phyloP scores from a whole-genome alignment of 1,139 yeast species.

The Meyerozyma sp. region DNA sequence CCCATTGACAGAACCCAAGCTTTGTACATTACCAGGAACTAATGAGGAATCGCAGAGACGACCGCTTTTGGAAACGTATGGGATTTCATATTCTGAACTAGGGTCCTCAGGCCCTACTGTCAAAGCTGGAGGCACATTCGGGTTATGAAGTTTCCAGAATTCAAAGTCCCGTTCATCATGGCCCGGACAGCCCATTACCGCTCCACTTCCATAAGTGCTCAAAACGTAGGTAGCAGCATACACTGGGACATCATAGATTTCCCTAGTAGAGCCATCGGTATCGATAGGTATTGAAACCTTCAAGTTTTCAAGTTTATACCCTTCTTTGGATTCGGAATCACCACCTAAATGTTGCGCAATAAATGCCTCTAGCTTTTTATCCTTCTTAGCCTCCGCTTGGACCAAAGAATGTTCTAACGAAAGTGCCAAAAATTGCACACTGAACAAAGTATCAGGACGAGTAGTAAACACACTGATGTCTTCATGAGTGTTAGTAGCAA shows the following conservation, averaged over 20 bases:
- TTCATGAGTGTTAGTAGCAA: slow-evolving; percentile 20
- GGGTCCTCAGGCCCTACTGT: slow-evolving; percentile 37
- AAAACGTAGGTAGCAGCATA: slow-evolving; percentile 90
- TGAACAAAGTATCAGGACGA: slow-evolving; percentile 79
- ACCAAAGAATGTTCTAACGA: slow-evolving; percentile 68
- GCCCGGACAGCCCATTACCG: slow-evolving; percentile 98
- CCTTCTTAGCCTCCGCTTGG: slow-evolving; percentile 23
- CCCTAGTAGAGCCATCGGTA: slow-evolving; percentile 12
- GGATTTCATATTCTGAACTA: slow-evolving; percentile 13
- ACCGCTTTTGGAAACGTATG: slow-evolving; percentile 53
- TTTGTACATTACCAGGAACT: slow-evolving; percentile 20
- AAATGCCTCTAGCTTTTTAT: slow-evolving; percentile 42
- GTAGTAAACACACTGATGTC: slow-evolving; percentile 67
- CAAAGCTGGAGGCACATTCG: slow-evolving; percentile 32
- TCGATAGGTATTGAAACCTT: slow-evolving; percentile 60
- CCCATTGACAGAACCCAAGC: slow-evolving; percentile 50
- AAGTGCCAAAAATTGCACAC: slow-evolving; percentile 78
- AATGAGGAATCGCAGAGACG: slow-evolving; percentile 34
- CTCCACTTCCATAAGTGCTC: slow-evolving; percentile 79
- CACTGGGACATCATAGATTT: slow-evolving; percentile 50
- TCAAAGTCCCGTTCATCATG: slow-evolving; percentile 81
- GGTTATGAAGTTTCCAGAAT: slow-evolving; percentile 69
- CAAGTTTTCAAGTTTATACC: slow-evolving; percentile 46
- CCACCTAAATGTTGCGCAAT: slow-evolving; percentile 30
- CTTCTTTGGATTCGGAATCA: slow-evolving; percentile 55